A percentile compares a stretch with the other conserved stretches of the same genome.
Evolutionary conservation across 192 early-diverging fungal genomes (phyloP).

Genomic region (Glomus cerebriforme): DNA sequence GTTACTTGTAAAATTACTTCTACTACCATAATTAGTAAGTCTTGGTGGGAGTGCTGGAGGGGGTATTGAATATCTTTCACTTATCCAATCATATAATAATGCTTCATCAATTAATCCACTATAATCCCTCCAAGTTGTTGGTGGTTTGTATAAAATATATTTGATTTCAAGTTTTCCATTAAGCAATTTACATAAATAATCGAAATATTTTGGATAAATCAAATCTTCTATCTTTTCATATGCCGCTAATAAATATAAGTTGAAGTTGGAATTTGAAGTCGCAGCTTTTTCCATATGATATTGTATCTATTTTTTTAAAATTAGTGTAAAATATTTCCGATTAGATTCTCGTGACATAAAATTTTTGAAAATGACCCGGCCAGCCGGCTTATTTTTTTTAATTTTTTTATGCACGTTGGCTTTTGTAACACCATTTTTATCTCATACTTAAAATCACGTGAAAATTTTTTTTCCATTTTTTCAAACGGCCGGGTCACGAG

Average conservation of each 20-base stretch:
- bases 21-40: not conserved
- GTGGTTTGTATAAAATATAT: constrained; percentile 1
- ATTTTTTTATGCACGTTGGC: too few relatives aligned
- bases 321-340: too few relatives aligned
- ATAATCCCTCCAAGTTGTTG: not conserved
- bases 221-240: not conserved
- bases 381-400: too few relatives aligned
- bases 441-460: too few relatives aligned
- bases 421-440: too few relatives aligned
- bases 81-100: constrained; percentile 2
- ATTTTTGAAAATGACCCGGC: too few relatives aligned
- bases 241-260: not conserved
- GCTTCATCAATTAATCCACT: not conserved
- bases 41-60: not conserved
- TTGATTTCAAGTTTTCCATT: not conserved
- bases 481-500: too few relatives aligned
- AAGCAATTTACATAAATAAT: not conserved
- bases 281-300: not conserved
- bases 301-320: not conserved
- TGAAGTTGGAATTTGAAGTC: not conserved
- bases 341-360: too few relatives aligned
- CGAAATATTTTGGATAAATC: not conserved
- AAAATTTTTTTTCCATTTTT: too few relatives aligned
- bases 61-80: not conserved
- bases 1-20: not conserved